Conservation (phyloP, 805 yeast genomes). For the Lipomyces yamadae region DNA sequence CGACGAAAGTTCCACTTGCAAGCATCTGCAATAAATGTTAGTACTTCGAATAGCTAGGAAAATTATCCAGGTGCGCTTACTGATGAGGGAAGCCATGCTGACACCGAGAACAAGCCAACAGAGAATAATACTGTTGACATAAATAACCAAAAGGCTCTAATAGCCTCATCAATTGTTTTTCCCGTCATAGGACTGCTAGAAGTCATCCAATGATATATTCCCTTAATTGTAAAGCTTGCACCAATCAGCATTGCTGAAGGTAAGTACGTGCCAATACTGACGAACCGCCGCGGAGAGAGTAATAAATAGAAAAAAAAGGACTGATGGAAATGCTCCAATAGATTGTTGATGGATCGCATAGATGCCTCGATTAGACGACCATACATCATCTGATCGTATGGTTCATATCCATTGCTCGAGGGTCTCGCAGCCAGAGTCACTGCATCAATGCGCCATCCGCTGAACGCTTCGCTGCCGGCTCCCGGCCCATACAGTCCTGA, state of each 20-base stretch:
- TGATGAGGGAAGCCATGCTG: constrained; percentile 17
- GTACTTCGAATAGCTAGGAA: not conserved
- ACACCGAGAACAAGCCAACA: constrained; percentile 22
- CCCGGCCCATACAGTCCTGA: constrained; percentile 65
- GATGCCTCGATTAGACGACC: constrained; percentile 89
- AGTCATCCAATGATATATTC: constrained; percentile 50
- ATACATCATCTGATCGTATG: constrained; percentile 81
- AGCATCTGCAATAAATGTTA: not conserved
- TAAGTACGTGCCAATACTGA: constrained; percentile 89
- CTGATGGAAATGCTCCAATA: constrained; percentile 95
- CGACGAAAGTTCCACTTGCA: constrained; percentile 2
- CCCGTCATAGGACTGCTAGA: constrained; percentile 11
- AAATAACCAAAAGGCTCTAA: constrained; percentile 45
- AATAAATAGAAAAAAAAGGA: constrained; percentile 90
- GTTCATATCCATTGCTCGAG: constrained; percentile 28
- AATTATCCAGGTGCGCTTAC: constrained; percentile 2
- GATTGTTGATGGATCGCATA: constrained; percentile 85
- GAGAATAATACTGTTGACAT: constrained; percentile 42
- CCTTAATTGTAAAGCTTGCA: constrained; percentile 67
- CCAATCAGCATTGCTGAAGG: constrained; percentile 82
- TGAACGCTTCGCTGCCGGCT: constrained; percentile 86
- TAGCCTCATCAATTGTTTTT: constrained; percentile 42
- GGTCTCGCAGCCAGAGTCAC: constrained; percentile 70
- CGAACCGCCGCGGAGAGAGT: constrained; percentile 77
- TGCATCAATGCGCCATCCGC: constrained; percentile 96